phyloP scores from a whole-genome alignment of 495 filamentous ascomycete species.

The Penicillium argentinense region DNA sequence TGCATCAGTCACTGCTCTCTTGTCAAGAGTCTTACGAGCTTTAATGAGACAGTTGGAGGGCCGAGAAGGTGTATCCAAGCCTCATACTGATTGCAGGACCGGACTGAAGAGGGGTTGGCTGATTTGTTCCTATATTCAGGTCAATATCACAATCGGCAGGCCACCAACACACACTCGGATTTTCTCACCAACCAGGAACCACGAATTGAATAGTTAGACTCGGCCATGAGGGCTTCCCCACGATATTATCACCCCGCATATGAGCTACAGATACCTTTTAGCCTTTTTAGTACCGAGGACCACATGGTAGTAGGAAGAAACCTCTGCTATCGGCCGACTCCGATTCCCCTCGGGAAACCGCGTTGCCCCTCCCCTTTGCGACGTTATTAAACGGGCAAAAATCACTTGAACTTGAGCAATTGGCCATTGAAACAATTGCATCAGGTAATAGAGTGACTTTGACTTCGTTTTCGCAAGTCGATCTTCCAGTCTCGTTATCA shows the following conservation, averaged over 20 bases:
- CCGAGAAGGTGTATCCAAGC: too few species aligned
- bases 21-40: too few species aligned
- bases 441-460: not conserved
- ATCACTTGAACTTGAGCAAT: not conserved
- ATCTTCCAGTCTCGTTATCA: not conserved
- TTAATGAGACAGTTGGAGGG: too few species aligned
- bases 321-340: constrained; percentile 29
- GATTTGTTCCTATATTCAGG: too few species aligned
- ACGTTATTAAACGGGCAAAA: not conserved
- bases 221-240: not conserved
- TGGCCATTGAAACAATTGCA: not conserved
- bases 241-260: not conserved
- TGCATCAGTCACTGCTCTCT: not conserved
- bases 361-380: constrained; percentile 14
- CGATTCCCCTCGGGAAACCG: constrained; percentile 28
- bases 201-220: not conserved
- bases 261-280: not conserved
- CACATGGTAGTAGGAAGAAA: not conserved
- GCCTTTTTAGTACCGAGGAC: constrained; percentile 4
- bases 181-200: too few species aligned
- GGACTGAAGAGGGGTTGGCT: too few species aligned
- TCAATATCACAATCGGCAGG: too few species aligned
- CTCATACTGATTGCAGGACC: too few species aligned
- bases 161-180: too few species aligned
- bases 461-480: not conserved